A percentile compares a stretch with the other conserved stretches of the same genome.
phyloP scores from a whole-genome alignment of 305 asterid species.

The Plantago lanceolata region DNA sequence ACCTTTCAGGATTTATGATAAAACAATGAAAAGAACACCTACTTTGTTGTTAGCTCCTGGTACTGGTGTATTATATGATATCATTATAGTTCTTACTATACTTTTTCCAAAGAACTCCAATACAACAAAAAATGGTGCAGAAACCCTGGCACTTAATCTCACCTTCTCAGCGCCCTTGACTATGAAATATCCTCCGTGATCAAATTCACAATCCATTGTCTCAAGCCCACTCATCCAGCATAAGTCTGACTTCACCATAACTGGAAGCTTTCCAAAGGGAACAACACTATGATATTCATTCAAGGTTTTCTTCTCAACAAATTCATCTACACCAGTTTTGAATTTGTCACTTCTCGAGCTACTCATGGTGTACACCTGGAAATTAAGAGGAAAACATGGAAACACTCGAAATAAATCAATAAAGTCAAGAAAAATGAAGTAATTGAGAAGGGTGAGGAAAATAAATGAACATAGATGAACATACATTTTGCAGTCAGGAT shows the following conservation, averaged over 20 bases:
- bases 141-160: slow-evolving; percentile 18
- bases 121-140: slow-evolving; percentile 9
- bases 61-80: background rate
- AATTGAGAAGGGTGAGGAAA: background rate
- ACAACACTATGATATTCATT: slow-evolving; percentile 36
- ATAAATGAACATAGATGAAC: no score
- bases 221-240: slow-evolving; percentile 59
- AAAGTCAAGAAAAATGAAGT: background rate
- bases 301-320: slow-evolving; percentile 44
- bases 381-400: slow-evolving; percentile 18
- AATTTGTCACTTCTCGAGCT: slow-evolving; percentile 66
- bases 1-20: background rate
- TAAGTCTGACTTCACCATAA: slow-evolving; percentile 81
- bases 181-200: slow-evolving; percentile 85
- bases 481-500: no score
- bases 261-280: slow-evolving; percentile 71
- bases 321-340: slow-evolving; percentile 60
- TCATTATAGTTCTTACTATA: background rate
- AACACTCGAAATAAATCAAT: slow-evolving; percentile 11
- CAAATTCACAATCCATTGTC: slow-evolving; percentile 77
- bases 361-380: slow-evolving; percentile 67
- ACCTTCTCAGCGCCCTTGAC: slow-evolving; percentile 99
- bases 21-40: background rate
- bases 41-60: background rate
- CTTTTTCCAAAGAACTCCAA: slow-evolving; percentile 2